Base-by-base conservation (phyloP, 2,329 filamentous ascomycete genomes). In the Pseudopithomyces chartarum region DNA sequence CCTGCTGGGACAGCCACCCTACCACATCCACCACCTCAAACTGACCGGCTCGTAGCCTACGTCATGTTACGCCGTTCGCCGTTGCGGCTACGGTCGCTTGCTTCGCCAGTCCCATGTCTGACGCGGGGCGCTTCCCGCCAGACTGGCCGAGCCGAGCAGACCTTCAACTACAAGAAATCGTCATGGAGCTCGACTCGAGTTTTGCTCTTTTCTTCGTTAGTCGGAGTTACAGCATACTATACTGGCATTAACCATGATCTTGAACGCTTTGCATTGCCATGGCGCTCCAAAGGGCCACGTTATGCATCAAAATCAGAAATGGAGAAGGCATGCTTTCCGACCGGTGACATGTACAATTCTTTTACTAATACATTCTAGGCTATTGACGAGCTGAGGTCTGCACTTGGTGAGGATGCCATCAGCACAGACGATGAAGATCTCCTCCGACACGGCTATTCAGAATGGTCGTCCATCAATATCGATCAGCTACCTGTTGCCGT, bases 381-480 rank as follows among this genome's bases (percentile, higher is more conserved):
- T 6, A 84, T 87, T 57, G 66, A 73, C 0, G 85, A 88, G 66
- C 75, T 89, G 15, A 78, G 80, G 52, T 55, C 60, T 34, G 58
- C 64, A 0, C 73, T 89, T 3, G 86, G 86, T 20, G 78, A 85
- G 38, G 86, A 88, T 51, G 73, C 81, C 1, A 83, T 91, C 47
- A 87, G 81, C 64, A 85, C 84, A 12, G 87, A 91, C 64, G 79
- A 84, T 42, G 86, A 88, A 40, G 86, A 87, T 43, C 76, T 90
- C 2, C 82, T 85, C 19, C 75, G 79, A 44, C 88, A 91, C 67
- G 87, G 88, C 13, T 87, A 85, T 71, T 90, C 87, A 0, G 88
- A 90, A 68, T 90, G 87, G 87, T 89, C 87, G 0, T 85, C 85
- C 0, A 83, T 87, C 64, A 90, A 91, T 66, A 84, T 85, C 26